Evolutionary conservation across 192 early-diverging fungal species (phyloP), one percentile per base, ranked within the genome.

Genomic region (Cladochytrium replicatum): DNA sequence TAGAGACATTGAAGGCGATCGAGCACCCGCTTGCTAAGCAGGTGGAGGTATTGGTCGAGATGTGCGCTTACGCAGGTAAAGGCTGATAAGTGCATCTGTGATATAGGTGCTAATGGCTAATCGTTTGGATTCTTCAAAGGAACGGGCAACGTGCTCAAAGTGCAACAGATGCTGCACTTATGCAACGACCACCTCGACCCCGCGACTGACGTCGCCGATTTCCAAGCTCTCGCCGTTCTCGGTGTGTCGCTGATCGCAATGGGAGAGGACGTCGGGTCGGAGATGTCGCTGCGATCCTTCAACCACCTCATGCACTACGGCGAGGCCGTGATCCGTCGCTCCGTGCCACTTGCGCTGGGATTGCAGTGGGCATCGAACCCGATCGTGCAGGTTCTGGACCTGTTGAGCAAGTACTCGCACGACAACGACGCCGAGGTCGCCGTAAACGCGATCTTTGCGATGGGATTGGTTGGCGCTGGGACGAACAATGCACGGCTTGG

Each of bases 261-360:
- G 81, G 93, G 96, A 48, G 96, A 99, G 67, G 87, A 93, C 51
- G 76, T 97, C 60, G 96, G 96, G 3, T 68, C 85, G 3, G 93
- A 94, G 57, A 99, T 99, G 96, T 77, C 89, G 13, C 67, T 99
- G 61, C 80, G 93, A 37, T 75, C 85, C 7, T 97, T 96, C 57
- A 93, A 95, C 45, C 95, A 99, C 58, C 63, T 99, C 68, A 97
- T 97, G 93, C 95, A 99, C 55, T 99, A 97, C 72, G 95, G 95
- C 32, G 93, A 95, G 60, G 82, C 91, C 8, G 86, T 87, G 9
- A 93, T 96, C 60, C 84, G 96, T 46, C 80, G 84, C 32, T 71
- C 91, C 3, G 96, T 99, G 28, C 96, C 96, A 26, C 71, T 99
- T 29, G 94, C 93, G 8, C 81, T 97, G 40, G 93, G 89, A 34